Evolutionary conservation across 2,329 filamentous ascomycete species (phyloP).

Genomic region (Epichloe festucae): DNA sequence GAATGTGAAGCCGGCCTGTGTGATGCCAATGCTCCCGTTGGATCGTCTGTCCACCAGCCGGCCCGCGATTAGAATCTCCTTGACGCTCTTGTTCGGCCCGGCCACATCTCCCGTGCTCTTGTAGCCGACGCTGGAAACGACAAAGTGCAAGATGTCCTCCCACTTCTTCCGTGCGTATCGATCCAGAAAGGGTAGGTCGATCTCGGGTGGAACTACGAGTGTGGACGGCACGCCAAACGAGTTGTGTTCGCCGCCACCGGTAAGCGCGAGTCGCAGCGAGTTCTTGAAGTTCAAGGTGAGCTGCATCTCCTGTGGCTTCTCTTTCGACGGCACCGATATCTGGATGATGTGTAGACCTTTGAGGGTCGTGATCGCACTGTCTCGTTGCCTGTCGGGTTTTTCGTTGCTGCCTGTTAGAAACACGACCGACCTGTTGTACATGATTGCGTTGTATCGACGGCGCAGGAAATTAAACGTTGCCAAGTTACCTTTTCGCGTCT

Average conservation of each 20-base stretch:
- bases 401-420: background rate
- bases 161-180: conserved; percentile 77
- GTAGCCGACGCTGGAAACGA: conserved; percentile 64
- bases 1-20: conserved; percentile 87
- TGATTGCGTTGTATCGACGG: background rate
- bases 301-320: conserved; percentile 56
- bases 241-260: conserved; percentile 70
- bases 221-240: conserved; percentile 83
- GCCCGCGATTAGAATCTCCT: conserved; percentile 68
- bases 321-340: conserved; percentile 46
- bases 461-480: background rate
- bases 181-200: conserved; percentile 65
- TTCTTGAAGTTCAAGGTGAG: conserved; percentile 72
- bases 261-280: conserved; percentile 75
- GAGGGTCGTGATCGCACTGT: conserved; percentile 71
- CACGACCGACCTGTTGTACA: background rate
- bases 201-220: conserved; percentile 45
- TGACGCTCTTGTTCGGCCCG: conserved; percentile 63
- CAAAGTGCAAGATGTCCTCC: conserved; percentile 93
- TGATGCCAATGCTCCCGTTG: conserved; percentile 65
- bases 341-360: conserved; percentile 76
- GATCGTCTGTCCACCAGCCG: conserved; percentile 58
- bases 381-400: conserved; percentile 48
- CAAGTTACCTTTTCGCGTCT: conserved; percentile 28
- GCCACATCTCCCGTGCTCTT: conserved; percentile 32